Percentiles rank a stretch among this genome's conserved stretches.
phyloP scores from a whole-genome alignment of 2,329 filamentous ascomycete species.

The Shiraia sp. region DNA sequence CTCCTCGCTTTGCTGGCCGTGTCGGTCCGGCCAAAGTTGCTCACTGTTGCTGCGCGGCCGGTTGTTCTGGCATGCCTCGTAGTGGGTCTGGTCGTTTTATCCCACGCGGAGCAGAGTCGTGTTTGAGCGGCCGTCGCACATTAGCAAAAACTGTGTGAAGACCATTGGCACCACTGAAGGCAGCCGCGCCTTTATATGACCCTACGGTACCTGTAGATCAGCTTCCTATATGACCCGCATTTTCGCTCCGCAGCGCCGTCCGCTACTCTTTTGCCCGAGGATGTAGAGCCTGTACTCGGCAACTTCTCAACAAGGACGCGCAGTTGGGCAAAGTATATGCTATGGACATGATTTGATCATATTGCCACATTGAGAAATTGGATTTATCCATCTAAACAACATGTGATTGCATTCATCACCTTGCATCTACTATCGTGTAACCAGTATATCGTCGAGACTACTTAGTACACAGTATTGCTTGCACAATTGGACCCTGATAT shows the following conservation, averaged over 20 bases:
- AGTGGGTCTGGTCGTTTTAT: conserved; percentile 15
- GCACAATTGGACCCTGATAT: neutral
- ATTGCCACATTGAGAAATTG: too few relatives aligned
- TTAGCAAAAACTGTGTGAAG: conserved; percentile 20
- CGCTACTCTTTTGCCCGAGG: conserved; percentile 26
- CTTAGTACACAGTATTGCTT: too few relatives aligned
- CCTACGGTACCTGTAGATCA: conserved; percentile 14
- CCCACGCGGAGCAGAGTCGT: conserved; percentile 18
- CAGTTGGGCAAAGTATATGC: too few relatives aligned
- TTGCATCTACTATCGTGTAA: too few relatives aligned
- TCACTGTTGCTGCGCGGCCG: conserved; percentile 27
- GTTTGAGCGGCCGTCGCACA: conserved; percentile 25
- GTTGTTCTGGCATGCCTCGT: conserved; percentile 19
- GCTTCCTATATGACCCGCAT: conserved; percentile 32
- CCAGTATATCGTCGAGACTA: too few relatives aligned
- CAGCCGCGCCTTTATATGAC: conserved; percentile 30
- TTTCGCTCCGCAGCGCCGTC: conserved; percentile 26
- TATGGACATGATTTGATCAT: too few relatives aligned
- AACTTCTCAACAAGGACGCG: neutral
- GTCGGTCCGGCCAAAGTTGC: conserved; percentile 16
- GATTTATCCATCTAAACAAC: too few relatives aligned
- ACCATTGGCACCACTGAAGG: conserved; percentile 14
- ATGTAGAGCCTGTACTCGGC: conserved; percentile 6
- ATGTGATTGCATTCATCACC: too few relatives aligned
- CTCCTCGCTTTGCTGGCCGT: too few relatives aligned